A percentile compares a stretch with the other conserved stretches of the same genome.
phyloP scores from a whole-genome alignment of 2,329 filamentous ascomycete species.

The Nectriaceae sp. region DNA sequence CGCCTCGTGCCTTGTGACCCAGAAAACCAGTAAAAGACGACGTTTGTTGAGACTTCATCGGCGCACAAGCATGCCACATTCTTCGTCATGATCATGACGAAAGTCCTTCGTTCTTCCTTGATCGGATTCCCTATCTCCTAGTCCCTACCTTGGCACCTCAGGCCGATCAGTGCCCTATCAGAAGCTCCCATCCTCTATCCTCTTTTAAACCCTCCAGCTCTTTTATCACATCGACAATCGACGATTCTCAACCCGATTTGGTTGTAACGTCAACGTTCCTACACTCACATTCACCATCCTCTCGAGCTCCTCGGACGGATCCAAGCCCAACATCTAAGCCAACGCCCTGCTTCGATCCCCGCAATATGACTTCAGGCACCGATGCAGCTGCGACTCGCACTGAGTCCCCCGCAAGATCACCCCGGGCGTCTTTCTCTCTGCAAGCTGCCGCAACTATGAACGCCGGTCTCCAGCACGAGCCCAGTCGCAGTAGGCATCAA shows the following conservation, averaged over 20 bases:
- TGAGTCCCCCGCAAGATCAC: constrained; percentile 61
- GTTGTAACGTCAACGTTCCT: too few species aligned
- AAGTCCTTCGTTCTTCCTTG: too few species aligned
- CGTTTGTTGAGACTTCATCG: constrained; percentile 14
- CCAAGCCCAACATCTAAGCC: too few species aligned
- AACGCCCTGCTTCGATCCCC: too few species aligned
- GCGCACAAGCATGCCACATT: constrained; percentile 21
- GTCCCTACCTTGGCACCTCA: not conserved
- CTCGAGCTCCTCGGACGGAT: too few species aligned
- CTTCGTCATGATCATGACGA: constrained; percentile 14
- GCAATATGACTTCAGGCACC: constrained; percentile 34
- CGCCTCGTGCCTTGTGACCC: constrained; percentile 26
- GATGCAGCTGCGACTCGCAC: constrained; percentile 29
- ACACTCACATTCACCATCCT: too few species aligned
- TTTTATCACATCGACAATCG: too few species aligned
- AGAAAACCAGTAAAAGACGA: constrained; percentile 1
- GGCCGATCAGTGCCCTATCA: constrained; percentile 5
- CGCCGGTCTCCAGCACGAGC: constrained; percentile 69
- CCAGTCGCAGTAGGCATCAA: constrained; percentile 52
- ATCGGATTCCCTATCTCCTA: constrained; percentile 4
- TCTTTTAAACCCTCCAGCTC: too few species aligned
- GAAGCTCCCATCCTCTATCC: not conserved
- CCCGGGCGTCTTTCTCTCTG: constrained; percentile 68
- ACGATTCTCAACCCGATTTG: too few species aligned
- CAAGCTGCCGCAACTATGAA: constrained; percentile 79